Conservation (phyloP, 2,329 filamentous ascomycete genomes). For the Raffaelea ambrosiae region DNA sequence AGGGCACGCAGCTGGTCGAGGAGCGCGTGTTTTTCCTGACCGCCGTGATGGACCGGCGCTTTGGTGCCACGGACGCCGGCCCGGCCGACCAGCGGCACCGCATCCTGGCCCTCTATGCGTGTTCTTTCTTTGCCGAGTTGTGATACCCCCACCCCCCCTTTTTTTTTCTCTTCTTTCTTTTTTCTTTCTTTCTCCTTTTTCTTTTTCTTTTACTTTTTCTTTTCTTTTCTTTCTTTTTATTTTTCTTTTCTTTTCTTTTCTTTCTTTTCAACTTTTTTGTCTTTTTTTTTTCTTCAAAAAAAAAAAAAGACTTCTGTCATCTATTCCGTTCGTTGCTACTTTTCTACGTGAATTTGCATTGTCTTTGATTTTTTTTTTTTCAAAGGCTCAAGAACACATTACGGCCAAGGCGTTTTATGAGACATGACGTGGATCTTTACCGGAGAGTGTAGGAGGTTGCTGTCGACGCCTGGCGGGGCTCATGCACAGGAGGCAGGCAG, state of each 20-base stretch:
- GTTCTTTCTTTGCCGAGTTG: not conserved
- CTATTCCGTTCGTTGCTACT: too few species aligned
- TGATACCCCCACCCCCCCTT: not conserved
- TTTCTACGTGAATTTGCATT: too few species aligned
- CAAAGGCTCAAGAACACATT: too few species aligned
- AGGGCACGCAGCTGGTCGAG: conserved; percentile 4
- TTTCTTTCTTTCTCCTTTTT: not conserved
- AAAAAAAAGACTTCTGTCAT: too few species aligned
- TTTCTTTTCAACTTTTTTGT: not conserved
- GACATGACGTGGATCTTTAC: too few species aligned
- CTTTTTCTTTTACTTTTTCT: not conserved
- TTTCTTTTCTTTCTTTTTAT: not conserved
- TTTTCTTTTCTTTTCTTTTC: not conserved
- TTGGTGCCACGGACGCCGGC: not conserved
- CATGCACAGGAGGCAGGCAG: too few species aligned
- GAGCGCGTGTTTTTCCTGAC: conserved; percentile 5
- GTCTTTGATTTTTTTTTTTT: too few species aligned
- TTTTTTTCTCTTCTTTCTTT: not conserved
- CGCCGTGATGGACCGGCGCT: not conserved
- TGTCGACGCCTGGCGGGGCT: too few species aligned
- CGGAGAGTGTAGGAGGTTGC: too few species aligned
- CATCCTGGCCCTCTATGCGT: not conserved
- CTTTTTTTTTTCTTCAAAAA: too few species aligned
- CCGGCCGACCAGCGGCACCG: not conserved
- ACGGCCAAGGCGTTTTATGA: too few species aligned